Percentiles rank a stretch among this genome's conserved stretches.
phyloP scores from a whole-genome alignment of 148 eudicot genomes.

The Vaccinium myrtillus region DNA sequence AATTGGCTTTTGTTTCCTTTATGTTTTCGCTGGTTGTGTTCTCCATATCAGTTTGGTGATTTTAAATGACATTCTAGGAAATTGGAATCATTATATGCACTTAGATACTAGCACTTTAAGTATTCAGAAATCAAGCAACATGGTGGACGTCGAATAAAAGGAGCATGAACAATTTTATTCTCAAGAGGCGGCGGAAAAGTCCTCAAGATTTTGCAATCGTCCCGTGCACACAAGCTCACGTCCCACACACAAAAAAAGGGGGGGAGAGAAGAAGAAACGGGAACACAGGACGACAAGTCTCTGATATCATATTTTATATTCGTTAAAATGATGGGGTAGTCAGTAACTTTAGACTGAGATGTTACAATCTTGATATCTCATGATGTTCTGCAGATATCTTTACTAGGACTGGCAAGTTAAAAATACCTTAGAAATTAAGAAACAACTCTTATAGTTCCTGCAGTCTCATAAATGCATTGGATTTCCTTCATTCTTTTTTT shows the following conservation, averaged over 20 bases:
- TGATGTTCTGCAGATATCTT: background rate
- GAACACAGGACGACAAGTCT: background rate
- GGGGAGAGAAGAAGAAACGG: too few relatives aligned
- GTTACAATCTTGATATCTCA: background rate
- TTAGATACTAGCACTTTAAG: background rate
- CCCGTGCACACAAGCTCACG: background rate
- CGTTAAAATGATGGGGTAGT: background rate
- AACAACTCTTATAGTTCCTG: background rate
- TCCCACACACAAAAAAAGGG: background rate
- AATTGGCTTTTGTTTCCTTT: background rate
- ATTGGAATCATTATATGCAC: background rate
- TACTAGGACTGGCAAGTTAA: too few relatives aligned
- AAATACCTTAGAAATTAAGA: too few relatives aligned
- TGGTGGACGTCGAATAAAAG: background rate
- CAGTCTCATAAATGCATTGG: background rate
- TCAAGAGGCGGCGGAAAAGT: background rate
- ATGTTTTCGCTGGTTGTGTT: background rate
- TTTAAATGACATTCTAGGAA: background rate
- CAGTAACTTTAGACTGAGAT: background rate
- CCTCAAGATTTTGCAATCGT: background rate
- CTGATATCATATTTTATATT: background rate
- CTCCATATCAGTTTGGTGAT: background rate
- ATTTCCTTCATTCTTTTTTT: background rate
- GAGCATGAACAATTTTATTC: background rate
- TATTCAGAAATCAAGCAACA: background rate